A percentile compares a stretch with the other conserved stretches of the same genome.
Conservation (phyloP, 305 asterid species). For the Petunia hybrid region DNA sequence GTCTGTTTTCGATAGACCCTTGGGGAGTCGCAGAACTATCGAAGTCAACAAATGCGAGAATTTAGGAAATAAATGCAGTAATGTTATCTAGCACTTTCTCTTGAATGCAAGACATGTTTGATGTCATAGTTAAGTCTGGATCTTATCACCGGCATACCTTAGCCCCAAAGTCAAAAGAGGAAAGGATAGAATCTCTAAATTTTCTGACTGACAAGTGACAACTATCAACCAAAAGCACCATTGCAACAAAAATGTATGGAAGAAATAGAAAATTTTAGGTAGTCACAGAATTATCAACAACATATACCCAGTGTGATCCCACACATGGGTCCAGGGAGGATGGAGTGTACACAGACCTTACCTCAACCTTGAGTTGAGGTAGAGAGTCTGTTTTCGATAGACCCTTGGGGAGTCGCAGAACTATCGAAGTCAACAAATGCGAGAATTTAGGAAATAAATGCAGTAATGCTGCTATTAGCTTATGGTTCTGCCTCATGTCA, state of each 20-base stretch:
- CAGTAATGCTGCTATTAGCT: neutral
- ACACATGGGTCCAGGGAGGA: too few species aligned
- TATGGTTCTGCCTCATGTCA: neutral
- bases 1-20: too few species aligned
- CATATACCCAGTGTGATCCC: too few species aligned
- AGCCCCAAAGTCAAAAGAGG: neutral
- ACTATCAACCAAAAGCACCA: neutral
- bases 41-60: neutral
- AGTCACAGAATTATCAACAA: neutral
- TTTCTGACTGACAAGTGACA: neutral
- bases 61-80: neutral
- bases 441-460: conserved; percentile 7
- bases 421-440: neutral
- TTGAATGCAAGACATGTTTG: neutral
- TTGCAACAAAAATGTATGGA: conserved; percentile 4
- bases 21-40: neutral
- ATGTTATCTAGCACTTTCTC: neutral
- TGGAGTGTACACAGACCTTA: too few species aligned
- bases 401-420: neutral
- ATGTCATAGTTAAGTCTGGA: neutral
- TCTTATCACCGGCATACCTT: neutral
- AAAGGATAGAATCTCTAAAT: neutral
- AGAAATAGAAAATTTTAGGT: neutral
- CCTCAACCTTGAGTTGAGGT: too few species aligned
- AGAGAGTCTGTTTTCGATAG: too few species aligned